Conservation (phyloP, 345 rosid species). For the Zanthoxylum bungeanum region DNA sequence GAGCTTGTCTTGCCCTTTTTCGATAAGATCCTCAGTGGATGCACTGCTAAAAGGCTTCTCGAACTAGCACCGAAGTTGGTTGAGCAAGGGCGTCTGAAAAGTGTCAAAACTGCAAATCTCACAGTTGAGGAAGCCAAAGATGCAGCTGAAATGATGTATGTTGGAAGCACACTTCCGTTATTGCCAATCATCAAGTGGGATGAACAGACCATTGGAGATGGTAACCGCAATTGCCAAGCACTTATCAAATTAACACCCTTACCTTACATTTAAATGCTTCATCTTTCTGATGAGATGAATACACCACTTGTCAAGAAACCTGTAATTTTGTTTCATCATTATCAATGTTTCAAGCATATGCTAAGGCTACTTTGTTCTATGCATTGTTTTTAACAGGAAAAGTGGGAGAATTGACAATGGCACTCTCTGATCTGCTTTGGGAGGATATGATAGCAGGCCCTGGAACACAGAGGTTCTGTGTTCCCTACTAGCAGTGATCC, state of each 20-base stretch:
- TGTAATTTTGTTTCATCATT: not conserved
- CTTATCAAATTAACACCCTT: not conserved
- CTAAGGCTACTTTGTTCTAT: not conserved
- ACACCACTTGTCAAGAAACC: not conserved
- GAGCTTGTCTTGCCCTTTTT: conserved; percentile 57
- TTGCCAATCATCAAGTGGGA: conserved; percentile 66
- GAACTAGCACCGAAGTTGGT: conserved; percentile 52
- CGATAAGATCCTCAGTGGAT: conserved; percentile 61
- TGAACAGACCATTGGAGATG: conserved; percentile 58
- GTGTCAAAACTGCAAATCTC: conserved; percentile 37
- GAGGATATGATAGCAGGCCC: conserved; percentile 64
- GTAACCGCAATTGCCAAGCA: conserved; percentile 27
- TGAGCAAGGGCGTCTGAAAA: conserved; percentile 45
- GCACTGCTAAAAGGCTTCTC: conserved; percentile 74
- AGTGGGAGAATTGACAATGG: conserved; percentile 66
- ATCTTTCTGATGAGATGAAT: not conserved
- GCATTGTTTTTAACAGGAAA: conserved; percentile 36
- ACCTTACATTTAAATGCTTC: not conserved
- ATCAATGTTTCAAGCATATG: not conserved
- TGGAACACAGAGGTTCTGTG: conserved; percentile 36
- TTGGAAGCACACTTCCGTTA: conserved; percentile 67
- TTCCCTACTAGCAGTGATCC: conserved; percentile 31
- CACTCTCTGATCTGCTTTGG: conserved; percentile 66
- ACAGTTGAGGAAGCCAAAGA: conserved; percentile 49
- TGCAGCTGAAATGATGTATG: conserved; percentile 58